Base-by-base conservation (phyloP, 208 protist genomes). In the Acanthamoeba castellanii region DNA sequence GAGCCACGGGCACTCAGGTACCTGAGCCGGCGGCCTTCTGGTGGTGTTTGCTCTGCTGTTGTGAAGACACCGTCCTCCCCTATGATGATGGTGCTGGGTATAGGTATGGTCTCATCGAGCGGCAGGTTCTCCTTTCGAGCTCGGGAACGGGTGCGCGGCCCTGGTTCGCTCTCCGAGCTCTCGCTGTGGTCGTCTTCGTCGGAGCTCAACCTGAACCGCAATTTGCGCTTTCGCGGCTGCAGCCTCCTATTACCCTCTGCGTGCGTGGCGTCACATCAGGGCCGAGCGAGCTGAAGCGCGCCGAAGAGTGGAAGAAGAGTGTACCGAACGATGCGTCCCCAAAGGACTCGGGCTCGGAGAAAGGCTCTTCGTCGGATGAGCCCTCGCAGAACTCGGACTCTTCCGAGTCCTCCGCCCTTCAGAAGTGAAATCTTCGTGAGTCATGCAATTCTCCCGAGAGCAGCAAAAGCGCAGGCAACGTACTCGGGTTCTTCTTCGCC, bases 401-500 rank as follows among this genome's bases (percentile, higher is more conserved):
- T 34, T 92, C 87, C 20, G 87, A 74, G 25, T 92, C 87, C 37
- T 92, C 66, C 57, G 27, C n/a, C 14, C 37, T 74, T 34, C n/a
- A 61, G 14, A 1, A 32, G 30, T 42, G 47, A 92, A 92, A 22
- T 34, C 27, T 45, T 64, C 7, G 13, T 64, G 84, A 27, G 13
- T 3, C n/a, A n/a, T n/a, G n/a, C n/a, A n/a, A n/a, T n/a, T n/a
- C n/a, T n/a, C n/a, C n/a, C n/a, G n/a, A n/a, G 22, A 4, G 32
- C 11, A 47, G 30, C 9, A 74, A 42, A 52, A 42, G 16, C 20
- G 20, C 0, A 90, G 50, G 1, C 9, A 37, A 8, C 57, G 70
- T 47, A 68, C 72, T 78, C 90, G n/a, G 50, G 47, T 20, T 94
- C 90, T 30, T 78, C 90, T 66, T 94, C 90, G n/a, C 90, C 70